phyloP scores from a whole-genome alignment of 2,329 filamentous ascomycete genomes.

The Sodiomyces alkalinus region DNA sequence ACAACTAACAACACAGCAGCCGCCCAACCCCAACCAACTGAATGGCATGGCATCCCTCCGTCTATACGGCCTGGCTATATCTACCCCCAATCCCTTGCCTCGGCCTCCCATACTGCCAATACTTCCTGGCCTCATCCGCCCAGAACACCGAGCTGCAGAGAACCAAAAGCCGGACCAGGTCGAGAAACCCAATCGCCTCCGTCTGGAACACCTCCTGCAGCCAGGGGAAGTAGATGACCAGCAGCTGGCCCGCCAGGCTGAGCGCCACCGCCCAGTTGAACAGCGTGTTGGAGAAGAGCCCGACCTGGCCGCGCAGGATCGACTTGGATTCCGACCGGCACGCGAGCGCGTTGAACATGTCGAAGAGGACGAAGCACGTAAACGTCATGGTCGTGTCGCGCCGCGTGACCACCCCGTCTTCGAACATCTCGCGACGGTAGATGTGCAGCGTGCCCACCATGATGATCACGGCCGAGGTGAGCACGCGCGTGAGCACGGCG shows the following conservation, averaged over 20 bases:
- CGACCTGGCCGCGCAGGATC: conserved; percentile 71
- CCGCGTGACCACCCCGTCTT: conserved; percentile 68
- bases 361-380: conserved; percentile 95
- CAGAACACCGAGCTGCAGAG: conserved; percentile 88
- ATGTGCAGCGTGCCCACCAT: conserved; percentile 84
- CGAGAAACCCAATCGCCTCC: conserved; percentile 60
- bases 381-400: conserved; percentile 99
- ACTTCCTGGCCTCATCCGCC: conserved; percentile 86
- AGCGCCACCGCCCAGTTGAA: conserved; percentile 93
- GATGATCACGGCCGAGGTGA: conserved; percentile 78
- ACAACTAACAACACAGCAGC: too few species aligned
- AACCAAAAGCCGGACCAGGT: conserved; percentile 56
- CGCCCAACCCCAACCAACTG: too few species aligned
- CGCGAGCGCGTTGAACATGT: conserved; percentile 97
- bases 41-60: too few species aligned
- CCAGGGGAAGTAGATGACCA: conserved; percentile 91
- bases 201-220: conserved; percentile 94
- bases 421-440: conserved; percentile 81
- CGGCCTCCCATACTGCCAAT: conserved; percentile 44
- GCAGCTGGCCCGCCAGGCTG: conserved; percentile 68
- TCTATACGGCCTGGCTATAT: conserved; percentile 53
- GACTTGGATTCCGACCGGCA: conserved; percentile 89
- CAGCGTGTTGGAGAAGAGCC: conserved; percentile 72
- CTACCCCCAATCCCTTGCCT: conserved; percentile 38
- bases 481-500: conserved; percentile 65